Evolutionary conservation across 148 eudicot species (phyloP).

Genomic region (Beta vulgaris): DNA sequence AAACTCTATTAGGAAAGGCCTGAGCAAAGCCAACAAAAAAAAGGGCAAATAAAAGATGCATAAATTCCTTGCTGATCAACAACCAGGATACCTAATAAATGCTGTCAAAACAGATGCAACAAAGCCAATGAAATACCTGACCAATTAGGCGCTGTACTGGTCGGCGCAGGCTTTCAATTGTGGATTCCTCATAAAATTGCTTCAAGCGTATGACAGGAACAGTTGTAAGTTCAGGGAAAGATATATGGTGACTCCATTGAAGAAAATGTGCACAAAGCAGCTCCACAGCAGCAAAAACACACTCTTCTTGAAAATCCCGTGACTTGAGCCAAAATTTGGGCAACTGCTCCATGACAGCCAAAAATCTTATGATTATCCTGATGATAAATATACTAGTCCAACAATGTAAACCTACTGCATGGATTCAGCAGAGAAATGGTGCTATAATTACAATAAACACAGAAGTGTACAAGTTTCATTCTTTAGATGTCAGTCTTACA

Average conservation of each 20-base stretch:
- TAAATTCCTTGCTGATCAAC: neutral
- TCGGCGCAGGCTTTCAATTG: conserved; percentile 55
- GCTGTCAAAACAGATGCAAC: neutral
- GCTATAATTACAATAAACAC: conserved; percentile 4
- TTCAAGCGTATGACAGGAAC: conserved; percentile 62
- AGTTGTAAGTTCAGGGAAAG: conserved; percentile 90
- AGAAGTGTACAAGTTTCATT: neutral
- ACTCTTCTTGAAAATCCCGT: conserved; percentile 66
- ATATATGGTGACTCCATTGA: conserved; percentile 87
- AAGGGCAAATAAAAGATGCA: neutral
- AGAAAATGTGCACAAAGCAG: conserved; percentile 66
- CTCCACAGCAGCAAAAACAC: conserved; percentile 57
- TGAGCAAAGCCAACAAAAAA: neutral
- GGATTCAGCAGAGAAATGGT: neutral
- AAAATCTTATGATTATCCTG: neutral
- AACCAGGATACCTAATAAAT: neutral
- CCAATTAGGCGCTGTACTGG: conserved; percentile 79
- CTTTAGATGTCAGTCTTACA: neutral
- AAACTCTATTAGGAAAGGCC: neutral
- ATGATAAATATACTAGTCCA: neutral
- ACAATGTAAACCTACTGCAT: neutral
- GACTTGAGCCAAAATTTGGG: conserved; percentile 80
- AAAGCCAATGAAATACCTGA: conserved; percentile 49
- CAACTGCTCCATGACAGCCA: conserved; percentile 47
- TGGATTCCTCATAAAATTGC: conserved; percentile 52